Evolutionary conservation across 306 rosid genomes (phyloP).

Genomic region (Gastrolobium villosum): DNA sequence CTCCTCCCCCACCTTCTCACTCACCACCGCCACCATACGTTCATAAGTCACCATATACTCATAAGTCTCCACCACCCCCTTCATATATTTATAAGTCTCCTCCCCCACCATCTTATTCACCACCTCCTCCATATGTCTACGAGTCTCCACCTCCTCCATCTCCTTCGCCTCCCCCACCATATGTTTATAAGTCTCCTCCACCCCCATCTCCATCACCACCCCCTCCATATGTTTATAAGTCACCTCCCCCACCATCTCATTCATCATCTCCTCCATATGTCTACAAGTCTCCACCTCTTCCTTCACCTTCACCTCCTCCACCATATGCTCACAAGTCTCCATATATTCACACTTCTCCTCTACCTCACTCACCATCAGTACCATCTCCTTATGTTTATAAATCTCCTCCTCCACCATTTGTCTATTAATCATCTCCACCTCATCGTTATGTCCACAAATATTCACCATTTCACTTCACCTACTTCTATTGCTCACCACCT

Average conservation of each 20-base stretch:
- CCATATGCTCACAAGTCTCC: neutral
- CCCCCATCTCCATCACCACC: constrained; percentile 26
- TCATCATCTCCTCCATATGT: constrained; percentile 31
- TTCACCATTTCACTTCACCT: constrained; percentile 30
- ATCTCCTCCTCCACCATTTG: neutral
- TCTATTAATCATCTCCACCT: neutral
- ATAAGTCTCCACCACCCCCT: neutral
- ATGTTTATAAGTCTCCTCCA: neutral
- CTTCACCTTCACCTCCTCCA: neutral
- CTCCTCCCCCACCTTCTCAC: neutral
- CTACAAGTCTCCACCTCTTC: constrained; percentile 32
- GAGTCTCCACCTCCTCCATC: constrained; percentile 36
- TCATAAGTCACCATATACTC: neutral
- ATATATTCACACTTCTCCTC: neutral
- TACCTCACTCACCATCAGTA: neutral
- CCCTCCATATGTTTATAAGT: neutral
- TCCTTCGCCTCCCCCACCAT: constrained; percentile 20
- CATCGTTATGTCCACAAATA: neutral
- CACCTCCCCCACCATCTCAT: neutral
- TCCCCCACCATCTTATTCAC: neutral
- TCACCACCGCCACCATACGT: neutral
- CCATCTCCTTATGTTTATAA: constrained; percentile 26
- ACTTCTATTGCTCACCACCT: constrained; percentile 42
- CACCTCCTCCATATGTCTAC: constrained; percentile 11
- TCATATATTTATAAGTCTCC: constrained; percentile 30